Evolutionary conservation across 805 yeast genomes (phyloP), one percentile per base, ranked within the genome.

Genomic region (Monosporozyma yasuniensis): DNA sequence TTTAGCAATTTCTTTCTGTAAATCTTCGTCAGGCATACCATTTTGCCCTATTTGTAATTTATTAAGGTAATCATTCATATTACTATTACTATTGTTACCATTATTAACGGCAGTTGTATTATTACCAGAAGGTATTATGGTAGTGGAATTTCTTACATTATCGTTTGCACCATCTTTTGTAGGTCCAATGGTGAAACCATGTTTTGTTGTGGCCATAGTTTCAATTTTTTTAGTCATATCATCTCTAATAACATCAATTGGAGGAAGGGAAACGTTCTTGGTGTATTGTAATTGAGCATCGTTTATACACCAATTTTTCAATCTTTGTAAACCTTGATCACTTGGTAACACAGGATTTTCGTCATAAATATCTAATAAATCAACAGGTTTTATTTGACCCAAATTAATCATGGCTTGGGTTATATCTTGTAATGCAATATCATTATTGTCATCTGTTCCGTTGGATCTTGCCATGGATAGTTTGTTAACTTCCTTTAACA

Each of bases 341-440:
- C 76, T 74, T 1, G 71, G 62, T 3, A 71, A 68, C 44, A 73
- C 71, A 2, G 73, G 69, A 53, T 80, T 62, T 50, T 65, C 69
- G 43, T 63, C 85, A 56, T 68, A 76, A 0, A 80, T 74, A 53
- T 81, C 87, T 32, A 83, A 61, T 9, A 68, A 47, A 44, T 73
- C 74, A 3, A 74, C 72, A 0, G 91, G 89, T 42, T 78, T 77
- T 16, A 88, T 67, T 42, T 84, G 67, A 14, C 83, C 84, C 21
- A 79, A 64, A 52, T 80, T 79, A 30, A 78, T 73, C 67, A 90
- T 72, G 0, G 93, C 88, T 59, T 80, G 79, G 16, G 87, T 69
- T 5, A 87, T 71, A 62, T 91, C 98, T 52, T 80, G 83, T 35
- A 66, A 49, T 7, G 65, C 62, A 2, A 86, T 63, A 14, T 64